Conservation (phyloP, 176 grass and related monocot genomes). For the Musa itinerans region DNA sequence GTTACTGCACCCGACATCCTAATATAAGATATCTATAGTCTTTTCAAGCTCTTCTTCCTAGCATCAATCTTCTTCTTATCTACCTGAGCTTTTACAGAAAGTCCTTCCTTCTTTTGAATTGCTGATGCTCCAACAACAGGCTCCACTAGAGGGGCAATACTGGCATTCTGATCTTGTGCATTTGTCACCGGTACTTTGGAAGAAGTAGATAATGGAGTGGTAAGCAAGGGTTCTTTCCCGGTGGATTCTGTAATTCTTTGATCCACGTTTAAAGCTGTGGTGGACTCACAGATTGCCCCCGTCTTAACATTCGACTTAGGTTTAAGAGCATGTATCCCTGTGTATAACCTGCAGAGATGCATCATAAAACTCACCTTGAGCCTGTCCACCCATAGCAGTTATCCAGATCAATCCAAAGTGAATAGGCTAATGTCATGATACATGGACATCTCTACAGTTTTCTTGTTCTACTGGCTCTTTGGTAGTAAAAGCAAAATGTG, state of each 20-base stretch:
- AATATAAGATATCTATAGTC: slow-evolving; percentile 28
- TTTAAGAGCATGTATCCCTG: slow-evolving; percentile 71
- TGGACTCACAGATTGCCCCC: slow-evolving; percentile 66
- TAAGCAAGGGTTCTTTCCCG: slow-evolving; percentile 25
- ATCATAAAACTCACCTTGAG: not conserved
- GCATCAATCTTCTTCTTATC: slow-evolving; percentile 94
- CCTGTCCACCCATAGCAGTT: not conserved
- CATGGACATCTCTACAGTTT: not conserved
- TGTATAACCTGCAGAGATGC: slow-evolving; percentile 33
- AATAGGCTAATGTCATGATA: not conserved
- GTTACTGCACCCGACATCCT: not conserved
- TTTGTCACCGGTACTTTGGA: slow-evolving; percentile 34
- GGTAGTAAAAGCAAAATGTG: not conserved
- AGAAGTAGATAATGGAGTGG: slow-evolving; percentile 29
- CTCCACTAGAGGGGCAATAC: slow-evolving; percentile 12
- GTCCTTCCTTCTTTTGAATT: slow-evolving; percentile 35
- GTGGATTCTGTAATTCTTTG: slow-evolving; percentile 30
- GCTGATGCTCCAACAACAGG: slow-evolving; percentile 30
- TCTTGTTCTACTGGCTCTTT: not conserved
- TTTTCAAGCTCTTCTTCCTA: slow-evolving; percentile 92
- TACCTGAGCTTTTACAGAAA: slow-evolving; percentile 21
- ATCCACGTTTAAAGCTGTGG: slow-evolving; percentile 53
- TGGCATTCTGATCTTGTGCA: slow-evolving; percentile 53
- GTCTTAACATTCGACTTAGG: slow-evolving; percentile 53
- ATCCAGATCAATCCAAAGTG: not conserved